phyloP scores from a whole-genome alignment of 2,329 filamentous ascomycete species.

The Chalaropsis ovoidea region DNA sequence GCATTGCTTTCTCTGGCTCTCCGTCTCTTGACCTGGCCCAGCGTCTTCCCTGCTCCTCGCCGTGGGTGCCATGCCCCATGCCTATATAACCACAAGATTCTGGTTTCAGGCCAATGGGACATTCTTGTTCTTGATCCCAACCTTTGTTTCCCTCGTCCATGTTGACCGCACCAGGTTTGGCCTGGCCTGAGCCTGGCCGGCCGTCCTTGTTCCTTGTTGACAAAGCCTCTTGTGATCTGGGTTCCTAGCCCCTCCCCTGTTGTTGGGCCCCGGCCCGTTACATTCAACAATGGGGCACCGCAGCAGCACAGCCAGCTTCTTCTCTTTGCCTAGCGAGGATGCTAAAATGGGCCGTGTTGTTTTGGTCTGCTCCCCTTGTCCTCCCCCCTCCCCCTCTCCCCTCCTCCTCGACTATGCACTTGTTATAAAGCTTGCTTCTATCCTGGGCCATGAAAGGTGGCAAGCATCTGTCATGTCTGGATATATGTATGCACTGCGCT shows the following conservation, averaged over 20 bases:
- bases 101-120: slow-evolving; percentile 5
- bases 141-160: background rate
- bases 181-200: background rate
- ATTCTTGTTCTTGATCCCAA: background rate
- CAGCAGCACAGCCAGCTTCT: background rate
- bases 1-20: background rate
- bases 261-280: background rate
- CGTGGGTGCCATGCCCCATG: background rate
- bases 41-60: slow-evolving; percentile 8
- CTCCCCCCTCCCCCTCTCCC: background rate
- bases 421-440: slow-evolving; percentile 5
- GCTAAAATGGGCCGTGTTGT: background rate
- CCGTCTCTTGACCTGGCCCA: background rate
- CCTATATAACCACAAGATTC: background rate
- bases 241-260: slow-evolving; percentile 1
- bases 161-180: background rate
- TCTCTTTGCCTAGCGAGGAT: background rate
- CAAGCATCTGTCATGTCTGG: background rate
- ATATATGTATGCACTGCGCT: background rate
- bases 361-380: background rate
- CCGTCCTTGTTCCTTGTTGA: background rate
- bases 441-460: background rate
- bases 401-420: background rate
- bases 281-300: slow-evolving; percentile 3
- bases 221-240: background rate